A percentile compares a stretch with the other conserved stretches of the same genome.
Evolutionary conservation across 1,139 yeast genomes (phyloP).

Genomic region (Magnusiomyces sp.): DNA sequence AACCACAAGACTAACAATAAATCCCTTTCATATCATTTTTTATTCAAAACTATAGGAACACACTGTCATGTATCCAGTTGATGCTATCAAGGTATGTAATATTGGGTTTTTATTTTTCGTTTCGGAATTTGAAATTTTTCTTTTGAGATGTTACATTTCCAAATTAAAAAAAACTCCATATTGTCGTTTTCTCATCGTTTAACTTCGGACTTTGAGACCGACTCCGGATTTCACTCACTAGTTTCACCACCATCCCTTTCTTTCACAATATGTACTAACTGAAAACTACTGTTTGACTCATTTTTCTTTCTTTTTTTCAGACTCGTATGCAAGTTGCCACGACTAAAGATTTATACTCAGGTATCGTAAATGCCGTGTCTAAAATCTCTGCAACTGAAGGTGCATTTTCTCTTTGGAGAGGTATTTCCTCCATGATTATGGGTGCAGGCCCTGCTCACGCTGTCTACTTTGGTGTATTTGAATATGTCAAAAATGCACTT

Average conservation of each 20-base stretch:
- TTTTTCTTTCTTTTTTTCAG: slow-evolving; percentile 14
- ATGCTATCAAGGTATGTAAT: slow-evolving; percentile 48
- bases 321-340: slow-evolving; percentile 85
- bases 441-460: slow-evolving; percentile 99
- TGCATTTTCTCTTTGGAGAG: slow-evolving; percentile 84
- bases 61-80: slow-evolving; percentile 82
- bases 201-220: neutral
- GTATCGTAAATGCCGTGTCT: slow-evolving; percentile 54
- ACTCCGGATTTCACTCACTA: neutral
- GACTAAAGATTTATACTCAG: slow-evolving; percentile 35
- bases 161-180: neutral
- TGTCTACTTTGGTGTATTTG: slow-evolving; percentile 93
- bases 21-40: neutral
- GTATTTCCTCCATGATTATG: slow-evolving; percentile 81
- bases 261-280: neutral
- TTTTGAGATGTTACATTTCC: neutral
- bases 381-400: slow-evolving; percentile 86
- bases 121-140: neutral
- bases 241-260: neutral
- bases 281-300: neutral
- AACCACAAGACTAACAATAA: too few species aligned
- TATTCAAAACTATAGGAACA: slow-evolving; percentile 41
- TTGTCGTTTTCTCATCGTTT: neutral
- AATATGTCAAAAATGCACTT: slow-evolving; percentile 60
- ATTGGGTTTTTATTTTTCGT: neutral